Conservation (phyloP, 1,284 basidiomycete genomes). For the Kalmanozyma brasiliensis region DNA sequence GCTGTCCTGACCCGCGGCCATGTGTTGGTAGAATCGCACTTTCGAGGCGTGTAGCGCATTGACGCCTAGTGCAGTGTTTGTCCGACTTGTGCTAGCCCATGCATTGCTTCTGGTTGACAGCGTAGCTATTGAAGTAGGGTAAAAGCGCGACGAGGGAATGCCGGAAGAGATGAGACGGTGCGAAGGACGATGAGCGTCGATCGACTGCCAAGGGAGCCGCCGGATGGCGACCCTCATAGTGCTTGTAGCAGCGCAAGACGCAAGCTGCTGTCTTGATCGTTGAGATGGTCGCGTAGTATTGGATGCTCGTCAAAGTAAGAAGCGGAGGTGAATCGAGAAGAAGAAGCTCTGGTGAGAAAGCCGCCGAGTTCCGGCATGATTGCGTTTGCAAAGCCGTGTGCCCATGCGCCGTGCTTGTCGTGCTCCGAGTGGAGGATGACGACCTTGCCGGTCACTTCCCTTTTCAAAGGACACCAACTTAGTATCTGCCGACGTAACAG, state of each 20-base stretch:
- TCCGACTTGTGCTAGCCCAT: neutral
- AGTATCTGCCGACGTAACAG: conserved; percentile 4
- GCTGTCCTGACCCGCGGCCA: conserved; percentile 16
- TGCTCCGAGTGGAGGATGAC: neutral
- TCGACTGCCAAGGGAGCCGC: conserved; percentile 33
- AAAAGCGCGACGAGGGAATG: conserved; percentile 11
- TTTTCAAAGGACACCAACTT: neutral
- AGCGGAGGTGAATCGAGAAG: no score
- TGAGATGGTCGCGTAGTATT: neutral
- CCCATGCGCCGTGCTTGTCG: neutral
- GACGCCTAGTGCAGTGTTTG: neutral
- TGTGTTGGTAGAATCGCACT: conserved; percentile 23
- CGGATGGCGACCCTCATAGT: conserved; percentile 42
- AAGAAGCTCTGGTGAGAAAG: no score
- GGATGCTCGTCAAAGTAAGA: no score
- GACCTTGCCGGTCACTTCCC: conserved; percentile 10
- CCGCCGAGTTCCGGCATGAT: no score
- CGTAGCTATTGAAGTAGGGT: conserved; percentile 10
- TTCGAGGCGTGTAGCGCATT: neutral
- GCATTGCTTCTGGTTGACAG: neutral
- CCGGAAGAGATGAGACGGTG: conserved; percentile 12
- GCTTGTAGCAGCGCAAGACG: conserved; percentile 10
- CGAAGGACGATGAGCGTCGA: conserved; percentile 18
- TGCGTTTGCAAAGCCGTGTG: conserved; percentile 6
- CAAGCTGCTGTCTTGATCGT: no score